These are phyloP conservation scores for Coniochaeta sp. DNA, from an alignment of 2,329 filamentous ascomycete genomes.

Conservation along the genomic window DNA sequence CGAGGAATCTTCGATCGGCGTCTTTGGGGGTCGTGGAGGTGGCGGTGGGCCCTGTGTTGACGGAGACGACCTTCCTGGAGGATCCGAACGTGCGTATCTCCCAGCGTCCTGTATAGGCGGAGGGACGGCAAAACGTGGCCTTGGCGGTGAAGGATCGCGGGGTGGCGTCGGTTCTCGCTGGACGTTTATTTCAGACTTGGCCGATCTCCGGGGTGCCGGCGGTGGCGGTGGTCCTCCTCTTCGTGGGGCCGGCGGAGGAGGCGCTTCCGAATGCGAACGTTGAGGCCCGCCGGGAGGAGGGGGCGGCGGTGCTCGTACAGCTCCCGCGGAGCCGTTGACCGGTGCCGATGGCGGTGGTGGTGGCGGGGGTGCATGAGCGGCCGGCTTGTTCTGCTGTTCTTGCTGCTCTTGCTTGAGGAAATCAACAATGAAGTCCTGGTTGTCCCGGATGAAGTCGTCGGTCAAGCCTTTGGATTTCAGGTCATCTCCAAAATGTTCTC, in stretches of 20 bases:
- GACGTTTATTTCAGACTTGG: constrained; percentile 36
- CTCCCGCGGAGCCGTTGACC: constrained; percentile 24
- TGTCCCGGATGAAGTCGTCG: constrained; percentile 60
- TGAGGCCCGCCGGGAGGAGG: constrained; percentile 23
- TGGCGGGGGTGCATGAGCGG: constrained; percentile 10
- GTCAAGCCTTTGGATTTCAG: constrained; percentile 55
- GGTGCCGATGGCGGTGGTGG: constrained; percentile 23
- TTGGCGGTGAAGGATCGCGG: constrained; percentile 63
- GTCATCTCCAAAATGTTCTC: constrained; percentile 59
- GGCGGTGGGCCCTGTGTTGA: constrained; percentile 55
- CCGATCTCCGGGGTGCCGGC: constrained; percentile 54
- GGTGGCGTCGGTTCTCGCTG: constrained; percentile 48
- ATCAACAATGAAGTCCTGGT: constrained; percentile 61
- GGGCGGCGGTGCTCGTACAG: constrained; percentile 32
- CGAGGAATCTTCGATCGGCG: constrained; percentile 62
- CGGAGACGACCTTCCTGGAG: constrained; percentile 23
- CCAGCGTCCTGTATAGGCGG: constrained; percentile 87
- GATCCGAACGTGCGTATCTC: constrained; percentile 62
- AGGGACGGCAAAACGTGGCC: constrained; percentile 72
- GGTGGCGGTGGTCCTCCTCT: constrained; percentile 41
- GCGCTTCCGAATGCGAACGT: constrained; percentile 15
- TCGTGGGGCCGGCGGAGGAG: constrained; percentile 26
- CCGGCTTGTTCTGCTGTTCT: constrained; percentile 22
- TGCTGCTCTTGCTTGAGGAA: constrained; percentile 53
- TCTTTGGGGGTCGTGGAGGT: constrained; percentile 63